Evolutionary conservation across 495 filamentous ascomycete genomes (phyloP).

Genomic region (Lophiostoma macrostomum): DNA sequence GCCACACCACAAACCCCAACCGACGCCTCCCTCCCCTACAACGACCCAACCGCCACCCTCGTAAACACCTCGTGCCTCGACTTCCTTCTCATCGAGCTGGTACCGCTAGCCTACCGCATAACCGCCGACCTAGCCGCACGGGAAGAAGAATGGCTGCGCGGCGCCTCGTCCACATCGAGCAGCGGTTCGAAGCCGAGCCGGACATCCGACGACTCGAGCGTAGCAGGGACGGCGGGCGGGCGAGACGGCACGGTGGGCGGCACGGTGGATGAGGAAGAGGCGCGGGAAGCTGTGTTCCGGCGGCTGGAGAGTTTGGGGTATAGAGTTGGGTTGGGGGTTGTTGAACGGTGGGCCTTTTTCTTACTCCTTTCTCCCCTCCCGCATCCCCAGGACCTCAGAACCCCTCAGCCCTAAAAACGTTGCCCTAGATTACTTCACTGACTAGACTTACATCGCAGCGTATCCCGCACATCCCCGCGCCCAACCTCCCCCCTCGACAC

Average conservation of each 20-base stretch:
- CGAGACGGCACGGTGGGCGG: constrained; percentile 20
- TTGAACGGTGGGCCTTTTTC: constrained; percentile 67
- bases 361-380: neutral
- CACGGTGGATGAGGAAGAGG: constrained; percentile 68
- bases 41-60: constrained; percentile 74
- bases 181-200: constrained; percentile 26
- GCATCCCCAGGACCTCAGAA: neutral
- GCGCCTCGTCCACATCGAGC: neutral
- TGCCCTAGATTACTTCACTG: no score
- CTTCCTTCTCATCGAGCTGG: constrained; percentile 91
- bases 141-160: constrained; percentile 35
- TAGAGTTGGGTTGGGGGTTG: constrained; percentile 86
- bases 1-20: neutral
- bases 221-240: constrained; percentile 16
- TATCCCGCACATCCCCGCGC: constrained; percentile 80
- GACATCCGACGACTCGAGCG: neutral
- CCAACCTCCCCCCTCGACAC: constrained; percentile 42
- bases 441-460: constrained; percentile 52
- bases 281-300: constrained; percentile 77
- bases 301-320: constrained; percentile 85
- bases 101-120: constrained; percentile 87
- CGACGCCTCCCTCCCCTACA: constrained; percentile 32
- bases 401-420: neutral
- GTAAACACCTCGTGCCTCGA: constrained; percentile 81
- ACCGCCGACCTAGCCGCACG: constrained; percentile 50